A percentile compares a stretch with the other conserved stretches of the same genome.
phyloP scores from a whole-genome alignment of 2,329 filamentous ascomycete species.

The Zymoseptoria ardabiliae region DNA sequence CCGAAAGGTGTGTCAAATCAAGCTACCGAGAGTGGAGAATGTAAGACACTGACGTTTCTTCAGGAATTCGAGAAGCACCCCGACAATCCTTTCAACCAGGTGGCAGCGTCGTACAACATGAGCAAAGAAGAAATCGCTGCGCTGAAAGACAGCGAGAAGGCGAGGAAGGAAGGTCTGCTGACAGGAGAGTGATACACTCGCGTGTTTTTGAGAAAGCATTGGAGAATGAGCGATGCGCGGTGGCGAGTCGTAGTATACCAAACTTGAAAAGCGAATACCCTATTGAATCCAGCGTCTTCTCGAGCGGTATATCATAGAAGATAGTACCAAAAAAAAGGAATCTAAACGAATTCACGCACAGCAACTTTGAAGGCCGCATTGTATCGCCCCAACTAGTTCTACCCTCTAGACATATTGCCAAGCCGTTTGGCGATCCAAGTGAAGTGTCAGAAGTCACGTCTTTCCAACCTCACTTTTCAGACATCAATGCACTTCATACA shows the following conservation, averaged over 20 bases:
- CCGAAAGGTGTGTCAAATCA: slow-evolving; percentile 45
- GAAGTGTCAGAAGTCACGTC: too few relatives aligned
- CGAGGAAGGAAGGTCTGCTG: slow-evolving; percentile 25
- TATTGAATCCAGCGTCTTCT: neutral
- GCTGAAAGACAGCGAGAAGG: slow-evolving; percentile 43
- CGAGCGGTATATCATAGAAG: too few relatives aligned
- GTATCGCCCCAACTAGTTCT: too few relatives aligned
- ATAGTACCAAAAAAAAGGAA: too few relatives aligned
- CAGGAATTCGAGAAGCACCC: slow-evolving; percentile 85
- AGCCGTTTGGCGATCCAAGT: too few relatives aligned
- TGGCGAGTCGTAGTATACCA: neutral
- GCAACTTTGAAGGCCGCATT: too few relatives aligned
- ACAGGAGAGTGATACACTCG: slow-evolving; percentile 6
- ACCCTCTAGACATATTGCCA: too few relatives aligned
- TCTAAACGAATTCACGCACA: too few relatives aligned
- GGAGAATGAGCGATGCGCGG: neutral
- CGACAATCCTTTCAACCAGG: slow-evolving; percentile 94
- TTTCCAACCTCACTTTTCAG: too few relatives aligned
- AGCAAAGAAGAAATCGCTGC: slow-evolving; percentile 66
- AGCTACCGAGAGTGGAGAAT: neutral
- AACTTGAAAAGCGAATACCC: neutral
- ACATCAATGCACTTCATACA: too few relatives aligned
- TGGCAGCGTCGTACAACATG: slow-evolving; percentile 67
- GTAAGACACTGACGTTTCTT: neutral
- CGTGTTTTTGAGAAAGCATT: neutral